phyloP scores from a whole-genome alignment of 163 green algal genomes.

The Chlamydomonas reinhardtii region DNA sequence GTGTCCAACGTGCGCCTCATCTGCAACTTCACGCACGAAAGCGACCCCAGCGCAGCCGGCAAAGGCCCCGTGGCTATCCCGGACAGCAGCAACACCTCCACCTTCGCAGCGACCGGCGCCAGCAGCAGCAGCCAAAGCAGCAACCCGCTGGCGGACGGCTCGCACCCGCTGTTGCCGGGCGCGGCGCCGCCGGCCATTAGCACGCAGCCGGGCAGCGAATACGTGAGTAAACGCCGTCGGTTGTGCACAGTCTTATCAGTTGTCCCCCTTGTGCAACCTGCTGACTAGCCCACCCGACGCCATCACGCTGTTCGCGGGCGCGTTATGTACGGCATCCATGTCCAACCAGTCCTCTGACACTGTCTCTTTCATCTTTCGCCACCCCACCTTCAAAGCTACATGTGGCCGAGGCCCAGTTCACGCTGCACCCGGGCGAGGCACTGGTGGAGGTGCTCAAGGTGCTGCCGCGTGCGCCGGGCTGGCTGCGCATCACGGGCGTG shows the following conservation, averaged over 20 bases:
- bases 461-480: constrained; percentile 66
- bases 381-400: constrained; percentile 30
- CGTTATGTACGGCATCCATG: too few species aligned
- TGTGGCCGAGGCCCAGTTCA: constrained; percentile 50
- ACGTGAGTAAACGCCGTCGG: not conserved
- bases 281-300: not conserved
- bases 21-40: constrained; percentile 65
- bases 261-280: too few species aligned
- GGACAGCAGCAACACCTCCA: not conserved
- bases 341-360: not conserved
- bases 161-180: constrained; percentile 24
- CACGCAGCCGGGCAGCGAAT: constrained; percentile 18
- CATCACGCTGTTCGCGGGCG: not conserved
- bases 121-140: not conserved
- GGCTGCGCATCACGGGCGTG: constrained; percentile 76
- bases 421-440: constrained; percentile 65
- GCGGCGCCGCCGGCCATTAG: not conserved
- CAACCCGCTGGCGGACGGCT: not conserved
- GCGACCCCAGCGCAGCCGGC: constrained; percentile 9
- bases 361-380: not conserved
- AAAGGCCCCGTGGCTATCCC: too few species aligned
- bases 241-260: not conserved
- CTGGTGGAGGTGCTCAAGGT: constrained; percentile 70
- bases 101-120: not conserved
- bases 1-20: constrained; percentile 69